phyloP scores from a whole-genome alignment of 495 filamentous ascomycete species.

The Immersiella caudata region DNA sequence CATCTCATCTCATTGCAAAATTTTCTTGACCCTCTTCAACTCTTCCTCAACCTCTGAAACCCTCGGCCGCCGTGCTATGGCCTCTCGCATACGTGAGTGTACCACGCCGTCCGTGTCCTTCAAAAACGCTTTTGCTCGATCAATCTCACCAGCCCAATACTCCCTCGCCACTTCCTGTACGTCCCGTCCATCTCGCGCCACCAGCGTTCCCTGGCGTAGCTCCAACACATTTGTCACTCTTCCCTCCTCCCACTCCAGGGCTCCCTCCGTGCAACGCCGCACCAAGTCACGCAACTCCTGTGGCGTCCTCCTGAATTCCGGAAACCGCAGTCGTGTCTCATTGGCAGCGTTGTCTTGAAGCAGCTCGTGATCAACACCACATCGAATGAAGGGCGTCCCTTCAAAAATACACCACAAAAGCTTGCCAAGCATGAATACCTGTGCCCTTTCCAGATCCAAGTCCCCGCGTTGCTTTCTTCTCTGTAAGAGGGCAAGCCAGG shows the following conservation, averaged over 20 bases:
- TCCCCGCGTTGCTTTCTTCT: neutral
- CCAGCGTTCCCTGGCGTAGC: constrained; percentile 10
- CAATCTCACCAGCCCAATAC: neutral
- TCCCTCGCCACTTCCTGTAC: neutral
- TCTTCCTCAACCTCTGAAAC: neutral
- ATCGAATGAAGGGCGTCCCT: constrained; percentile 26
- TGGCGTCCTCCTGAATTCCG: constrained; percentile 29
- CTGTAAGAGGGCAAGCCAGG: constrained; percentile 27
- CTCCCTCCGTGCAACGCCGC: constrained; percentile 33
- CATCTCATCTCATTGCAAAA: no score
- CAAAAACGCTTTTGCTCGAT: neutral
- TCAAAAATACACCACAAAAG: constrained; percentile 46
- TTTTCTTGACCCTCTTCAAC: neutral
- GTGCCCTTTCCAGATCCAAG: constrained; percentile 27
- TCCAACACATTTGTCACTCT: constrained; percentile 15
- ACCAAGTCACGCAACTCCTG: constrained; percentile 26
- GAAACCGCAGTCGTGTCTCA: constrained; percentile 24
- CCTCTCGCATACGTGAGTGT: no score
- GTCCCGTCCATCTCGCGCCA: neutral
- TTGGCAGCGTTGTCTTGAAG: constrained; percentile 19
- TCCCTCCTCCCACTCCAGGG: constrained; percentile 27
- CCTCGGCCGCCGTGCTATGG: neutral
- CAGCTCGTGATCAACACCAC: constrained; percentile 33
- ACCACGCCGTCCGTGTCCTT: no score
- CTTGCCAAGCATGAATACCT: constrained; percentile 44